Base-by-base conservation (phyloP, 768 basidiomycete genomes). In the Porpolomopsis calyptriformis region DNA sequence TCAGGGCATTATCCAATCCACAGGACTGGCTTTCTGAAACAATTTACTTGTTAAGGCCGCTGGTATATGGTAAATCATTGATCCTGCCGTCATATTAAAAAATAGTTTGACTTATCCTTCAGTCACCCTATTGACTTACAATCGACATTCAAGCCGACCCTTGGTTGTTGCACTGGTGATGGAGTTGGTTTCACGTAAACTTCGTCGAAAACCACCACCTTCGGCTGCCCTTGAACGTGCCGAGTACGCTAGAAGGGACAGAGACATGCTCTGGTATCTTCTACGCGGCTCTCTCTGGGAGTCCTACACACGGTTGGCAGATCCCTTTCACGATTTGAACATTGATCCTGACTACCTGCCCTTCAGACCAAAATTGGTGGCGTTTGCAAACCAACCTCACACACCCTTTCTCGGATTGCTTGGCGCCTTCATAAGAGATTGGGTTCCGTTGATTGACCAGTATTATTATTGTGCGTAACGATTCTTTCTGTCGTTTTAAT, bases 401-500 rank as follows among this genome's bases (percentile, higher is more conserved):
- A 71, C 70, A 37, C 86, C 86, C 12, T 42, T 89, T 22, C 56
- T 91, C 22, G 76, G 80, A n/a, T 58, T 88, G 40, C 61, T 87
- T 33, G 71, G 85, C 52, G 75, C 79, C 20, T 64, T 91, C 48
- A 59, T 87, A 48, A 80, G 77, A 52, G 87, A 89, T 56, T 91
- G 89, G 88, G 78, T 91, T 52, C 89, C 87, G 16, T 65, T 91
- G 59, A 85, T 91, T 49, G 79, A 91, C 59, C 85, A 86, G 57
- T 91, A 91, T 65, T 82, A 91, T 67, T 91, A 91, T 71, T 91
- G 88, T 88, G 57, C 49, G 88, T 71, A 29, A 24, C 34, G 24
- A 44, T 39, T 43, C 24, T 34, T 44, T 52, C 42, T 23, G 9
- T 43, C 26, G 4, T 4, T 7, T 43, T 19, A 16, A 43, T 27